These are phyloP conservation scores for Vinca minor DNA, from an alignment of 257 asterid genomes.

Conservation along the genomic window DNA sequence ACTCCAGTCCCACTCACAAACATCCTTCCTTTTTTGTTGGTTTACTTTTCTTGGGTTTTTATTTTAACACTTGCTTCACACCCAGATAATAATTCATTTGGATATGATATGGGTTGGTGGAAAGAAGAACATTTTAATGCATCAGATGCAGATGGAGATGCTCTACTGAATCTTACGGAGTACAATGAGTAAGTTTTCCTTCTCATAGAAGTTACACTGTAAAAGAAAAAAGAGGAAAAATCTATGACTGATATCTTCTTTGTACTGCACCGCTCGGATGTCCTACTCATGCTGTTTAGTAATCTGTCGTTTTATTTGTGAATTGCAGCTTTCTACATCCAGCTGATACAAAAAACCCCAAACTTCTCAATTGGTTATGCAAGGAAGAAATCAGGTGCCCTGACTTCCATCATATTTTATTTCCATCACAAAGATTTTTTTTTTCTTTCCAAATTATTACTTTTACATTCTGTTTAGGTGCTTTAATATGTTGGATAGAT, in stretches of 20 bases:
- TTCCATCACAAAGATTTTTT: not conserved
- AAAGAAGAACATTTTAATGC: constrained; percentile 93
- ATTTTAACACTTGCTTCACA: not conserved
- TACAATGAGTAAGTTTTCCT: constrained; percentile 72
- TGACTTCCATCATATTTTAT: constrained; percentile 8
- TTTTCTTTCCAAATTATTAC: not conserved
- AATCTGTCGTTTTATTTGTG: constrained; percentile 12
- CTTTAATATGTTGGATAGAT: not conserved
- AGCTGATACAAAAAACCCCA: constrained; percentile 71
- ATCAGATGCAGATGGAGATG: constrained; percentile 84
- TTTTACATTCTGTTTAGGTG: not conserved
- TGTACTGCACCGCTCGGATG: constrained; percentile 5
- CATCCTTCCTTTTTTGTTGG: not conserved
- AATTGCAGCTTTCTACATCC: constrained; percentile 83
- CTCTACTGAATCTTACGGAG: constrained; percentile 69
- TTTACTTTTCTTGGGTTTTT: not conserved
- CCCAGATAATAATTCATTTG: constrained; percentile 54
- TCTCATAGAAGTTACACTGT: constrained; percentile 2
- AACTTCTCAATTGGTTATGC: constrained; percentile 74
- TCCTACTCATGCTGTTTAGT: constrained; percentile 9
- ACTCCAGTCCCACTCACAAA: not conserved
- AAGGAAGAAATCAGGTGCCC: constrained; percentile 83
- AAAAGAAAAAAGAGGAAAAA: not conserved
- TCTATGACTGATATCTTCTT: not conserved
- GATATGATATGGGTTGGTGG: constrained; percentile 96